Conservation (phyloP, 2,329 filamentous ascomycete genomes). For the Fusarium oligoseptatum region DNA sequence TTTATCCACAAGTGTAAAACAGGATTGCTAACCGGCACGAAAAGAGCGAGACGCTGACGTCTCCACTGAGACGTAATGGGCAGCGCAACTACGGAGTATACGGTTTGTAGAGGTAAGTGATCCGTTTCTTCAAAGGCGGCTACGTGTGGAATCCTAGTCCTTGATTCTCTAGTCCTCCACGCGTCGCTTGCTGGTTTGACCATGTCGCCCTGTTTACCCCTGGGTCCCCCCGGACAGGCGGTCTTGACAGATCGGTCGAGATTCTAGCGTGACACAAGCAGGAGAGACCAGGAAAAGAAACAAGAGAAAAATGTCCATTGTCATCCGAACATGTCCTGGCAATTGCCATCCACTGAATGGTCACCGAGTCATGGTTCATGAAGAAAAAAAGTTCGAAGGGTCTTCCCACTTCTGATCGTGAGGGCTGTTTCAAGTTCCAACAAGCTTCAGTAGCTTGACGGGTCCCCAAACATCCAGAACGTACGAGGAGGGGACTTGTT, state of each 20-base stretch:
- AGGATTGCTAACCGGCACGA: background rate
- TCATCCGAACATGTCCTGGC: constrained; percentile 3
- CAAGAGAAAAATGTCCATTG: background rate
- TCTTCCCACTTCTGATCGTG: background rate
- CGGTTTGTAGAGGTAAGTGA: background rate
- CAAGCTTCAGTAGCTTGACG: constrained; percentile 31
- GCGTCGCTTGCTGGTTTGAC: constrained; percentile 28
- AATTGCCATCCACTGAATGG: background rate
- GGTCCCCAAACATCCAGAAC: constrained; percentile 12
- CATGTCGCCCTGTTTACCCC: constrained; percentile 8
- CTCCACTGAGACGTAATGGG: constrained; percentile 9
- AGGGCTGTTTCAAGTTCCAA: constrained; percentile 30
- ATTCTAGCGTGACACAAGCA: constrained; percentile 7
- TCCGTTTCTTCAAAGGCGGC: constrained; percentile 1
- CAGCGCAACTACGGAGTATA: background rate
- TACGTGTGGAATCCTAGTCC: constrained; percentile 1
- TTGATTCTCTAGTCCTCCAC: constrained; percentile 11
- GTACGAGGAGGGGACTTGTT: background rate
- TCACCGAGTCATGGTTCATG: background rate
- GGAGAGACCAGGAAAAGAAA: background rate
- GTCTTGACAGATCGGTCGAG: constrained; percentile 12
- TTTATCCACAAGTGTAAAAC: constrained; percentile 8
- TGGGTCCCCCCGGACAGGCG: background rate
- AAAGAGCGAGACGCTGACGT: constrained; percentile 10
- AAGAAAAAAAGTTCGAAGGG: background rate